These are phyloP conservation scores for Beverwykella pulmonaria DNA, from an alignment of 495 filamentous ascomycete species.

Conservation along the genomic window DNA sequence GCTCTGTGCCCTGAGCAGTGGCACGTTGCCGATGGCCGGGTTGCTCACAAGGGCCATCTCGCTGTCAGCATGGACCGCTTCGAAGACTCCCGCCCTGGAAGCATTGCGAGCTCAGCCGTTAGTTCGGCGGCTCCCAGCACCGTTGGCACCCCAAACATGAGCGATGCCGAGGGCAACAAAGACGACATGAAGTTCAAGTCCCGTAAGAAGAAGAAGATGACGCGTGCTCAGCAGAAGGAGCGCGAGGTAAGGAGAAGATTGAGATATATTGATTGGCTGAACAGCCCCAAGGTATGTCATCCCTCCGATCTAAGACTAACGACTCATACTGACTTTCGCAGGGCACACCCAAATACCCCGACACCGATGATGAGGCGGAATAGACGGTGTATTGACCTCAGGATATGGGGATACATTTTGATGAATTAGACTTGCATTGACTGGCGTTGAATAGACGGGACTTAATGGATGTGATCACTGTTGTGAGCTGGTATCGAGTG, in stretches of 20 bases:
- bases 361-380: slow-evolving; percentile 44
- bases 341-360: slow-evolving; percentile 11
- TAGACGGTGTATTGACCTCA: slow-evolving; percentile 15
- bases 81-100: slow-evolving; percentile 74
- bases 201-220: slow-evolving; percentile 99
- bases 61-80: slow-evolving; percentile 78
- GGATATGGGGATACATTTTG: background rate
- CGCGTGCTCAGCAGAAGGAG: slow-evolving; percentile 92
- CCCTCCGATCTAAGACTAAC: background rate
- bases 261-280: slow-evolving; percentile 94
- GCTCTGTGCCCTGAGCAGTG: slow-evolving; percentile 93
- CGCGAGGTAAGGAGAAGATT: slow-evolving; percentile 82
- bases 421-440: slow-evolving; percentile 4
- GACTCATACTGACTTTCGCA: background rate
- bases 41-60: slow-evolving; percentile 77
- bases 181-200: slow-evolving; percentile 87
- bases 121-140: slow-evolving; percentile 60
- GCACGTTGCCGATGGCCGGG: slow-evolving; percentile 84
- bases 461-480: background rate
- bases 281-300: slow-evolving; percentile 54
- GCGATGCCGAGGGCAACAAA: slow-evolving; percentile 73
- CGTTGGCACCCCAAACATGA: slow-evolving; percentile 73
- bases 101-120: slow-evolving; percentile 53
- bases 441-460: slow-evolving; percentile 1
- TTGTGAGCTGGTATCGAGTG: background rate